These are phyloP conservation scores for Ottelia alismoides DNA, from an alignment of 106 monocot species.

Conservation along the genomic window DNA sequence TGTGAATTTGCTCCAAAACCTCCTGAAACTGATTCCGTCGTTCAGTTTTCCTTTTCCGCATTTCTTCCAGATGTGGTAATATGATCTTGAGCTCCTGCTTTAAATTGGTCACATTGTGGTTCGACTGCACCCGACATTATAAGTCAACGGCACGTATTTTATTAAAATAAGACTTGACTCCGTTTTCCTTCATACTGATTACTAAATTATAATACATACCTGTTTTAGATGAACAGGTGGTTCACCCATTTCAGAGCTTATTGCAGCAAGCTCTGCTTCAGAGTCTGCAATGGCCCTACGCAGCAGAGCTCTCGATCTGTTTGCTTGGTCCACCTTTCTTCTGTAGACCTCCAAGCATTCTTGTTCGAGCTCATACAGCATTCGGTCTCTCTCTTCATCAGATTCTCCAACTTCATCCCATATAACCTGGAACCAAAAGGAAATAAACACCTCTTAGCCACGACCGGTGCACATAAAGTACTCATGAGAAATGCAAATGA, in stretches of 20 bases:
- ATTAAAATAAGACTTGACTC: neutral
- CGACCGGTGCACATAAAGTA: too few species aligned
- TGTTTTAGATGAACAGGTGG: constrained; percentile 26
- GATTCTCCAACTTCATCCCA: constrained; percentile 86
- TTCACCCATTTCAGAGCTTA: constrained; percentile 49
- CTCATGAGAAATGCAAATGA: too few species aligned
- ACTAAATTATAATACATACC: constrained; percentile 12
- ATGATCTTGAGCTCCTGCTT: constrained; percentile 51
- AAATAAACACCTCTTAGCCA: too few species aligned
- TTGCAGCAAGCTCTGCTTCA: constrained; percentile 49
- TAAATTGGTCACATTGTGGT: constrained; percentile 34
- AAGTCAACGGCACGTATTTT: neutral
- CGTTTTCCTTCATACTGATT: neutral
- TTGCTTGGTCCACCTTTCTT: constrained; percentile 47
- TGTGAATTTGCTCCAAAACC: constrained; percentile 49
- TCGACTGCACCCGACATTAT: constrained; percentile 19
- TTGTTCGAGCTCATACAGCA: constrained; percentile 57
- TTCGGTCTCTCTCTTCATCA: constrained; percentile 50
- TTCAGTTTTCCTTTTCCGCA: constrained; percentile 50
- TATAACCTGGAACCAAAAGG: constrained; percentile 31
- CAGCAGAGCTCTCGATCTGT: constrained; percentile 38
- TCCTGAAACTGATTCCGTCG: constrained; percentile 51
- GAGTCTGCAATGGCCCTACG: constrained; percentile 46
- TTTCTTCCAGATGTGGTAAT: constrained; percentile 51
- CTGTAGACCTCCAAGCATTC: constrained; percentile 65